phyloP scores from a whole-genome alignment of 2,329 filamentous ascomycete genomes.

The Amauroascus verrucosus region DNA sequence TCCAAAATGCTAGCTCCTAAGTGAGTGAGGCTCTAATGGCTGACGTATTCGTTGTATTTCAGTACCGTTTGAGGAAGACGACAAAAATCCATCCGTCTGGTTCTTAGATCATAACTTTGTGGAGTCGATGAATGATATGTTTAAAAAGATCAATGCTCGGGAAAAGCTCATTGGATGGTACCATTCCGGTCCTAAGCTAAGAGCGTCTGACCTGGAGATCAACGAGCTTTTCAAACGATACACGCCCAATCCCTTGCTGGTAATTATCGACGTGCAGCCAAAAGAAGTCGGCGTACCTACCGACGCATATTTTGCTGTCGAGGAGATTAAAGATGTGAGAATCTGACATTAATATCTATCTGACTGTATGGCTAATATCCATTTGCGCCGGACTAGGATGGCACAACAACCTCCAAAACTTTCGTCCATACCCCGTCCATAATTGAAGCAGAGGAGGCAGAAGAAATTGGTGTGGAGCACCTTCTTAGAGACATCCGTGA shows the following conservation, averaged over 20 bases:
- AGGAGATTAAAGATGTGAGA: conserved; percentile 96
- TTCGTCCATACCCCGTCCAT: conserved; percentile 97
- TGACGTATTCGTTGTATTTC: conserved; percentile 18
- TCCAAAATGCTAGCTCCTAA: not conserved
- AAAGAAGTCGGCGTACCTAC: conserved; percentile 97
- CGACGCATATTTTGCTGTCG: conserved; percentile 96
- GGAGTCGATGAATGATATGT: conserved; percentile 99
- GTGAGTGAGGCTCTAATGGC: not conserved
- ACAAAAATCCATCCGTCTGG: conserved; percentile 97
- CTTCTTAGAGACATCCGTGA: conserved; percentile 95
- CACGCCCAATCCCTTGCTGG: conserved; percentile 87
- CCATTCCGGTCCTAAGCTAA: conserved; percentile 92
- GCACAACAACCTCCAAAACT: conserved; percentile 90
- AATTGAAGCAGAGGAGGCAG: conserved; percentile 97
- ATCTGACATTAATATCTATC: not conserved
- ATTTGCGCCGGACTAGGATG: conserved; percentile 53
- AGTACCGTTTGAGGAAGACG: conserved; percentile 99
- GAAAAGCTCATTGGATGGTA: conserved; percentile 99
- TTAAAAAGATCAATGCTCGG: conserved; percentile 98
- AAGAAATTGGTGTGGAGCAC: conserved; percentile 98
- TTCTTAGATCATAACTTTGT: conserved; percentile 99
- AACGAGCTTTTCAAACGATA: conserved; percentile 99
- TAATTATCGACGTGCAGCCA: conserved; percentile 97
- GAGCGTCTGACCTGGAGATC: conserved; percentile 95
- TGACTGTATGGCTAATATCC: not conserved